phyloP scores from a whole-genome alignment of 768 basidiomycete species.

The Leccinellum albellum region DNA sequence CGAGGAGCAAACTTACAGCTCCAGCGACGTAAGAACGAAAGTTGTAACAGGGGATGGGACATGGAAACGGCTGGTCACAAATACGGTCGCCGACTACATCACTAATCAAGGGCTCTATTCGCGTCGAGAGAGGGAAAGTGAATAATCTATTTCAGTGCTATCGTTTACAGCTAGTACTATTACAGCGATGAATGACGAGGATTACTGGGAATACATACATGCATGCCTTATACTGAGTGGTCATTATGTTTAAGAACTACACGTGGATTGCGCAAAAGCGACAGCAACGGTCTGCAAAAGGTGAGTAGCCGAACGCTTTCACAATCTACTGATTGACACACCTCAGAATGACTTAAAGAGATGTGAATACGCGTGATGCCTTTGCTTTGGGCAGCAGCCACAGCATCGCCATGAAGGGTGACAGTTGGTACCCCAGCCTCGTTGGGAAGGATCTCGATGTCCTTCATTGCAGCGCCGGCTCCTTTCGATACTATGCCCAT shows the following conservation, averaged over 20 bases:
- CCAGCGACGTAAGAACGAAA: conserved; percentile 55
- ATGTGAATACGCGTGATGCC: conserved; percentile 73
- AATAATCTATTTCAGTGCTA: conserved; percentile 15
- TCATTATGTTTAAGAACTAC: conserved; percentile 5
- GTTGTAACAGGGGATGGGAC: conserved; percentile 17
- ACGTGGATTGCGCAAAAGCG: conserved; percentile 78
- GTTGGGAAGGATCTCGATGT: conserved; percentile 90
- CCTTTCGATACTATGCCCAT: conserved; percentile 87
- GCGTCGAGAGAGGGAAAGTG: neutral
- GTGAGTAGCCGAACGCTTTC: conserved; percentile 13
- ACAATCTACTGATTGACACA: conserved; percentile 35
- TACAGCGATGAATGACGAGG: conserved; percentile 1
- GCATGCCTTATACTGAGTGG: too few relatives aligned
- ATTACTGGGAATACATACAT: conserved; percentile 2
- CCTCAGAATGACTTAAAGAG: conserved; percentile 92
- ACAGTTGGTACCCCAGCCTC: conserved; percentile 78
- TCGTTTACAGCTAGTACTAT: neutral
- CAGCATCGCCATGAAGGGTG: conserved; percentile 73
- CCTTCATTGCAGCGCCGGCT: conserved; percentile 91
- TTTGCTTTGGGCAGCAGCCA: conserved; percentile 64
- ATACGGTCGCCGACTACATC: conserved; percentile 50
- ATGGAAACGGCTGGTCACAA: conserved; percentile 50
- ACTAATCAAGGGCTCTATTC: conserved; percentile 43
- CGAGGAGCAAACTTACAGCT: conserved; percentile 58
- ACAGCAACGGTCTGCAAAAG: conserved; percentile 68